Base-by-base conservation (phyloP, 2,329 filamentous ascomycete species). In the Pseudogymnoascus sp. region DNA sequence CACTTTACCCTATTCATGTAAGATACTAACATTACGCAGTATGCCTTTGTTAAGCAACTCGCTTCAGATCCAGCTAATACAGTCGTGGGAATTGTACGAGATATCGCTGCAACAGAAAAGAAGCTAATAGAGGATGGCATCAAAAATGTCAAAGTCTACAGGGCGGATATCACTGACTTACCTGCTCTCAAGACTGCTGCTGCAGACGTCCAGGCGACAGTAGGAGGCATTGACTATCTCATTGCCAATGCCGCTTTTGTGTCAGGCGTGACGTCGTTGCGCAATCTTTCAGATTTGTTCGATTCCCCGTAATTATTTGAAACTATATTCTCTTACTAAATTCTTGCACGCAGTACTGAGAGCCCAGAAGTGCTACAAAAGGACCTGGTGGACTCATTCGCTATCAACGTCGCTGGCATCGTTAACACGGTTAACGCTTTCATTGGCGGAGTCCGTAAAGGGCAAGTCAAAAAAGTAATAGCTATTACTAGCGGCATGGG, bases 351-450 rank as follows among this genome's bases (percentile, higher is more conserved):
- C 10, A 64, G 50, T 53, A 19, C 38, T 13, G 31, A 61, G 21
- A 44, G 63, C 3, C 53, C 50, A 21, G 23, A 36, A 28, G 36
- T 35, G 19, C 19, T 65, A 21, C 31, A 61, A 4, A 40, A 61
- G 11, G 72, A 74, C 1, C 62, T 78, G 0, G 19, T 66, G 2
- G 31, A 71, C 10, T n/a, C 63, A 0, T 79, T 80, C 67, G 69
- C 78, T 2, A 73, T 74, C 66, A 86, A 86, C 63, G 79, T 80
- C 11, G 57, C 82, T 13, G 81, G 76, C 59, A 77, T 80, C 62
- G 73, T 85, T 61, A 76, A 85, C 64, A 75, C 83, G 0, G 78
- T 82, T 71, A 80, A 80, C 66, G 66, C 78, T 1, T 83, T 82
- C 68, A 50, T 81, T 1, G 82, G 83, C 0, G 75, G 85, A 0